Evolutionary conservation across 2,329 filamentous ascomycete species (phyloP).

Genomic region (Alternaria brassicicola): DNA sequence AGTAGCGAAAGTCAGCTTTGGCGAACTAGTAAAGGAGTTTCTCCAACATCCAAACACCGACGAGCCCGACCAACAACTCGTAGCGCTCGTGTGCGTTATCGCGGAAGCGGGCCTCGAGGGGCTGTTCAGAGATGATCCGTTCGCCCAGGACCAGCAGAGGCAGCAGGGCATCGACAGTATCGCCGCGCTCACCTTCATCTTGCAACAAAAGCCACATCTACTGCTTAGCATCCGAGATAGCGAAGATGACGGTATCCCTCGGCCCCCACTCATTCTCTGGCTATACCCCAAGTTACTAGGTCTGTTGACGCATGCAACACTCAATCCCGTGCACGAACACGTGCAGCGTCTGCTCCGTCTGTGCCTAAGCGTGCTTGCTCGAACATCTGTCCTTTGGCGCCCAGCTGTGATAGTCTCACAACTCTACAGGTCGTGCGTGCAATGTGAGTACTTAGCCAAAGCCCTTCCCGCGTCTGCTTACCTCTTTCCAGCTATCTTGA

Average conservation of each 20-base stretch:
- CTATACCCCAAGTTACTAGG: constrained; percentile 60
- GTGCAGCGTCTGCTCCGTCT: constrained; percentile 45
- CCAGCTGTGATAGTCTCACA: constrained; percentile 41
- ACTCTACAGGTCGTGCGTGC: constrained; percentile 50
- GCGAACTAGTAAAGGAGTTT: constrained; percentile 72
- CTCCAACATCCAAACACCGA: constrained; percentile 56
- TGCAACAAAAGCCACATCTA: constrained; percentile 76
- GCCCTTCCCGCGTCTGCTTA: constrained; percentile 2
- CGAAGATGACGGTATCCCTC: constrained; percentile 40
- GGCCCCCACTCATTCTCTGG: constrained; percentile 60
- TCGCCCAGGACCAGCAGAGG: constrained; percentile 64
- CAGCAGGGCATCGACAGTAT: constrained; percentile 73
- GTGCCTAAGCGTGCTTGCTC: constrained; percentile 46
- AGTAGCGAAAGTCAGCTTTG: constrained; percentile 75
- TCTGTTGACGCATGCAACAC: constrained; percentile 52
- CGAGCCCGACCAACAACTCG: constrained; percentile 74
- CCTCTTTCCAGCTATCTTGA: constrained; percentile 52
- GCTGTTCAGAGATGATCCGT: constrained; percentile 70
- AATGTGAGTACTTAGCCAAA: constrained; percentile 41
- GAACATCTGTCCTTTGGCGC: constrained; percentile 45
- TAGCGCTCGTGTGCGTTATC: constrained; percentile 85
- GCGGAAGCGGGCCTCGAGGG: constrained; percentile 77
- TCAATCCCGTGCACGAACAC: constrained; percentile 50
- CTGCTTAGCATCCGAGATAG: constrained; percentile 52
- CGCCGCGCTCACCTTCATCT: constrained; percentile 74